Percentiles rank a stretch among this genome's conserved stretches.
Evolutionary conservation across 495 filamentous ascomycete species (phyloP).

Genomic region (Penicillium ochrochloron): DNA sequence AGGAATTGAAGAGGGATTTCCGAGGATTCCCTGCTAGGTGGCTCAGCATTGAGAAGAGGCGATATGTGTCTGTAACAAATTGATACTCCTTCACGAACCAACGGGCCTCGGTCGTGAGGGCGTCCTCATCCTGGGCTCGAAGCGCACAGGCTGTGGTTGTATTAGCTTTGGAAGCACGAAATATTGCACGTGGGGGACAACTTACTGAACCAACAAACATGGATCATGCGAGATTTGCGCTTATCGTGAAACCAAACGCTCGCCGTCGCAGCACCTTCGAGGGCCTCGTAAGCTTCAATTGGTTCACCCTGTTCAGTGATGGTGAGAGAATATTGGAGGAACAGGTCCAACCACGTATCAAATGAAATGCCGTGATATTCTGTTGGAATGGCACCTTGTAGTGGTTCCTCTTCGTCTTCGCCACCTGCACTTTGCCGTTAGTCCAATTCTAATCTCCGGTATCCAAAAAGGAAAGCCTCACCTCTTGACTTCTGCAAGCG

Average conservation of each 20-base stretch:
- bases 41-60: slow-evolving; percentile 74
- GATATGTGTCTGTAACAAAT: slow-evolving; percentile 82
- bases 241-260: slow-evolving; percentile 76
- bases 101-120: slow-evolving; percentile 64
- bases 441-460: background rate
- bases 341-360: slow-evolving; percentile 85
- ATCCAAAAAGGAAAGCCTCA: slow-evolving; percentile 40
- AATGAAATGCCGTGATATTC: slow-evolving; percentile 82
- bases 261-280: slow-evolving; percentile 72
- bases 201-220: slow-evolving; percentile 79
- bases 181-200: slow-evolving; percentile 11
- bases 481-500: slow-evolving; percentile 61
- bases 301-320: slow-evolving; percentile 63
- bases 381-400: slow-evolving; percentile 51
- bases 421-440: slow-evolving; percentile 27
- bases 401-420: slow-evolving; percentile 31
- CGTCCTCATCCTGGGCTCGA: slow-evolving; percentile 76
- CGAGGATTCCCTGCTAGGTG: slow-evolving; percentile 60
- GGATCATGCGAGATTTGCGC: slow-evolving; percentile 69
- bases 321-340: slow-evolving; percentile 79
- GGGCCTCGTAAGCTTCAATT: slow-evolving; percentile 74
- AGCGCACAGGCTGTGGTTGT: slow-evolving; percentile 72
- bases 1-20: slow-evolving; percentile 57
- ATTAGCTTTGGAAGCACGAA: slow-evolving; percentile 13
- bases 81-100: slow-evolving; percentile 88